These are phyloP conservation scores for Boletus huronensis DNA, from an alignment of 768 basidiomycete species.

Conservation along the genomic window DNA sequence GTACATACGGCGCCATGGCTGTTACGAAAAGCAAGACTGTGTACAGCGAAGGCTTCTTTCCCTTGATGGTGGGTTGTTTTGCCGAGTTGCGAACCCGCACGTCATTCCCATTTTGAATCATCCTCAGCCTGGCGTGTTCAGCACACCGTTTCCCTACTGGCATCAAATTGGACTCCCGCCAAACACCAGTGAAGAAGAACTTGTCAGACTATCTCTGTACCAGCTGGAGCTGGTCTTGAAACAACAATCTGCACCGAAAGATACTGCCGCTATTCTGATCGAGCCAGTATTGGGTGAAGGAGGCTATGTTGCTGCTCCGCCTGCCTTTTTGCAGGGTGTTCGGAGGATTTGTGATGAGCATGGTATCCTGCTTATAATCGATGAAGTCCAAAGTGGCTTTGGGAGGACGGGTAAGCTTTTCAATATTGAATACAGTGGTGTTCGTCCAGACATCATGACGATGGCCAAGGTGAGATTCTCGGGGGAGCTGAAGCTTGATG, in stretches of 20 bases:
- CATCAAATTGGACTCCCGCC: conserved; percentile 68
- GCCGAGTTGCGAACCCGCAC: background rate
- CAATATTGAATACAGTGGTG: conserved; percentile 77
- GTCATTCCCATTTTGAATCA: background rate
- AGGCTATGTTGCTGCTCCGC: conserved; percentile 87
- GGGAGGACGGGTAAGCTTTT: conserved; percentile 83
- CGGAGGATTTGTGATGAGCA: conserved; percentile 84
- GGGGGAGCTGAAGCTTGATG: background rate
- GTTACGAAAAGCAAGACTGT: conserved; percentile 93
- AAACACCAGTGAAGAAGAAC: conserved; percentile 50
- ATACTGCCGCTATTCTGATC: conserved; percentile 91
- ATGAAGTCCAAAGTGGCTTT: conserved; percentile 90
- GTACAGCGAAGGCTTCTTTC: conserved; percentile 74
- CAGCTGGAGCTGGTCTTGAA: conserved; percentile 75
- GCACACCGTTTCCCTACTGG: conserved; percentile 89
- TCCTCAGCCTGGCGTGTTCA: conserved; percentile 74
- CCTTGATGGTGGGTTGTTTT: conserved; percentile 67
- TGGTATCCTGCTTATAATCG: conserved; percentile 77
- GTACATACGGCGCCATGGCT: conserved; percentile 91
- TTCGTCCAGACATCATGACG: conserved; percentile 83
- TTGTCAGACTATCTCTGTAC: conserved; percentile 64
- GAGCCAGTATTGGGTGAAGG: conserved; percentile 96
- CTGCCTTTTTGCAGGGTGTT: conserved; percentile 75
- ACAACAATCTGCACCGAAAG: conserved; percentile 78
- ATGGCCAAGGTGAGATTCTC: conserved; percentile 71